A percentile compares a stretch with the other conserved stretches of the same genome.
Evolutionary conservation across 2,329 filamentous ascomycete genomes (phyloP).

Genomic region (Penicillium sp.): DNA sequence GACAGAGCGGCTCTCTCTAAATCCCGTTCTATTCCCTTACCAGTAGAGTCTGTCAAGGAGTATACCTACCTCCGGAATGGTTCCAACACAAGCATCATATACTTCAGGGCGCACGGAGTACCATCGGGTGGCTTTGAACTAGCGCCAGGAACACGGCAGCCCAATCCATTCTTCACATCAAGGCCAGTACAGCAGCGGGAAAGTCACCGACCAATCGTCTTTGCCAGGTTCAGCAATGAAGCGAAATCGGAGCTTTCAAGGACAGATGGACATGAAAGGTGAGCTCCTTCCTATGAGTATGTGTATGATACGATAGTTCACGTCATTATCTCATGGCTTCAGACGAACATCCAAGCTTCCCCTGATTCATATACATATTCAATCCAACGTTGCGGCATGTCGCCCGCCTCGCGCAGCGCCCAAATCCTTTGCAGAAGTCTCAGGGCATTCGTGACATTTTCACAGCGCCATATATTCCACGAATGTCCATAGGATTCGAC

Average conservation of each 20-base stretch:
- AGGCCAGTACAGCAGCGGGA: not conserved
- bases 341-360: conserved; percentile 2
- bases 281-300: not conserved
- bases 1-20: too few relatives aligned
- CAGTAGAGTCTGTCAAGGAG: not conserved
- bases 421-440: conserved; percentile 9
- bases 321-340: not conserved
- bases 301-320: not conserved
- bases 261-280: not conserved
- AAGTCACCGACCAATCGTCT: not conserved
- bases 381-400: not conserved
- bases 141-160: not conserved
- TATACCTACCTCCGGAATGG: too few relatives aligned
- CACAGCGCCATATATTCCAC: conserved; percentile 13
- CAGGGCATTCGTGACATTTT: conserved; percentile 14
- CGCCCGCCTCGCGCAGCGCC: not conserved
- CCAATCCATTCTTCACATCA: not conserved
- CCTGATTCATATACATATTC: conserved; percentile 4
- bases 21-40: too few relatives aligned
- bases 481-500: conserved; percentile 6
- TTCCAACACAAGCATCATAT: not conserved
- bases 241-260: not conserved
- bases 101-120: not conserved
- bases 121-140: not conserved
- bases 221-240: not conserved